A percentile compares a stretch with the other conserved stretches of the same genome.
Conservation (phyloP, 345 rosid genomes). For the Erodium maritimum region DNA sequence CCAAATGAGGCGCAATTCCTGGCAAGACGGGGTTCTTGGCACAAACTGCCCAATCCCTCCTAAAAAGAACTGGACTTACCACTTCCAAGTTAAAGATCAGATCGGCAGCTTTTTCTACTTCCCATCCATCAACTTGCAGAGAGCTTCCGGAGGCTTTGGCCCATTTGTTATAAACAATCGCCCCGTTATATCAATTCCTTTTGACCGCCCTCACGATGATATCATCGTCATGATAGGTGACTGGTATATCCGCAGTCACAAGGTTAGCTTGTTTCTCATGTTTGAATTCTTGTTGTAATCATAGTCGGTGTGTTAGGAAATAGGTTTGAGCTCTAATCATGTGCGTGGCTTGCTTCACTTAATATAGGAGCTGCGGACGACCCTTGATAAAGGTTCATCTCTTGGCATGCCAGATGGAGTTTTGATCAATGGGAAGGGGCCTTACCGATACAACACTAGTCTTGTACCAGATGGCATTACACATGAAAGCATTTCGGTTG, state of each 20-base stretch:
- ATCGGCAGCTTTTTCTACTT: conserved; percentile 87
- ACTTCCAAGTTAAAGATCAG: conserved; percentile 91
- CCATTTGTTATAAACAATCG: conserved; percentile 63
- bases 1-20: conserved; percentile 71
- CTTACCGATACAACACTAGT: conserved; percentile 49
- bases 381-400: conserved; percentile 69
- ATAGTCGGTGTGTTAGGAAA: neutral
- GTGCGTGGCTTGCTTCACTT: neutral
- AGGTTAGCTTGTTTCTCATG: conserved; percentile 37
- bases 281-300: neutral
- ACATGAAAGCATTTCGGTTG: conserved; percentile 44
- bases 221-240: conserved; percentile 59
- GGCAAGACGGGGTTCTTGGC: conserved; percentile 89
- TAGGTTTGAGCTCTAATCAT: conserved; percentile 6
- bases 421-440: conserved; percentile 86
- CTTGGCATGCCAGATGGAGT: conserved; percentile 97
- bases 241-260: conserved; percentile 74
- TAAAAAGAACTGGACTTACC: conserved; percentile 58
- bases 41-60: conserved; percentile 80
- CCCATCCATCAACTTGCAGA: conserved; percentile 73
- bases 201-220: conserved; percentile 68
- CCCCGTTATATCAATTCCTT: conserved; percentile 51
- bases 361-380: conserved; percentile 52
- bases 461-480: conserved; percentile 63
- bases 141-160: conserved; percentile 95